Percentiles rank a stretch among this genome's conserved stretches.
These are phyloP conservation scores for Vanrija sp. DNA, from an alignment of 1,284 basidiomycete genomes.

Conservation along the genomic window DNA sequence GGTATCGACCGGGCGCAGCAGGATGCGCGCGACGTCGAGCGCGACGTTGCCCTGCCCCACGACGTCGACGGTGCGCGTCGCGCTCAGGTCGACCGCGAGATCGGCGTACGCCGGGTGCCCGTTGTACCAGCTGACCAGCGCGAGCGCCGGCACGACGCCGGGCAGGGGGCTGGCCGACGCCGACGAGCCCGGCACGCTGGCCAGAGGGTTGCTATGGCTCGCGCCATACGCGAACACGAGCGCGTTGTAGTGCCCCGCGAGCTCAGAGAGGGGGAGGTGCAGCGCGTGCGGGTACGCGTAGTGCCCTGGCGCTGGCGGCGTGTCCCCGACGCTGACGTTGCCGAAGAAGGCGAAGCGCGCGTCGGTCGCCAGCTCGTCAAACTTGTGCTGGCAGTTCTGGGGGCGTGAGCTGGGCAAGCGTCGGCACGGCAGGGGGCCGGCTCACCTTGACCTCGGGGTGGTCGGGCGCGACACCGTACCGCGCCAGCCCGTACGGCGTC, in stretches of 20 bases:
- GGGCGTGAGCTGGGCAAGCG: neutral
- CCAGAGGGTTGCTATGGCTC: conserved; percentile 44
- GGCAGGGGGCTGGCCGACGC: conserved; percentile 52
- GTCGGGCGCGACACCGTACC: conserved; percentile 97
- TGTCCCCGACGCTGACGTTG: conserved; percentile 70
- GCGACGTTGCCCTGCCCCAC: conserved; percentile 97
- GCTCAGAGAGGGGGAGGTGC: conserved; percentile 43
- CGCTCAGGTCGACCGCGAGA: conserved; percentile 54
- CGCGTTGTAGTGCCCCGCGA: conserved; percentile 52
- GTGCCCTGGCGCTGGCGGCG: conserved; percentile 20
- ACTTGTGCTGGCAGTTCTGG: conserved; percentile 96
- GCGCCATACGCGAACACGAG: conserved; percentile 53
- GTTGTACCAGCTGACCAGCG: conserved; percentile 97
- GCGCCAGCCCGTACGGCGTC: conserved; percentile 88
- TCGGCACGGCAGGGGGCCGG: conserved; percentile 9
- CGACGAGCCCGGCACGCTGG: conserved; percentile 53
- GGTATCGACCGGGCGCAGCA: conserved; percentile 63
- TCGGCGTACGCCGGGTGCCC: conserved; percentile 66
- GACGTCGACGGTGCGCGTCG: conserved; percentile 67
- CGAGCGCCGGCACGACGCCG: conserved; percentile 71
- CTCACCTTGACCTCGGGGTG: conserved; percentile 96
- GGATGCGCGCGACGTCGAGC: conserved; percentile 85
- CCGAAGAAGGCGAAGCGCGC: conserved; percentile 83
- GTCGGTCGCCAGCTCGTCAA: conserved; percentile 69
- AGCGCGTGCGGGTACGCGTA: conserved; percentile 50